phyloP scores from a whole-genome alignment of 2,329 filamentous ascomycete species.

The Penicillium digitatum region DNA sequence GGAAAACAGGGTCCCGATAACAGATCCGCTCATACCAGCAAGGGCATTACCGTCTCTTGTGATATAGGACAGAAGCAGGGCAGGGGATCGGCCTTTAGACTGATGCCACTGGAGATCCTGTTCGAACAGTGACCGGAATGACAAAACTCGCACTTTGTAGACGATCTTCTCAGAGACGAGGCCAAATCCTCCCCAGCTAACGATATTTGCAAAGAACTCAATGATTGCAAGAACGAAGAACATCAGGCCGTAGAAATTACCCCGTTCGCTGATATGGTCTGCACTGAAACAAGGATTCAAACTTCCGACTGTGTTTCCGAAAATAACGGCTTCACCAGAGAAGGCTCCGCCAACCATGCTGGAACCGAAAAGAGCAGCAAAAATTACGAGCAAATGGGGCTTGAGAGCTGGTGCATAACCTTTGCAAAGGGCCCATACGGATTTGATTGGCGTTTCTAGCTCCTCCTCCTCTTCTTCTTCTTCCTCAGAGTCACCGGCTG shows the following conservation, averaged over 20 bases:
- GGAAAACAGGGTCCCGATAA: slow-evolving; percentile 65
- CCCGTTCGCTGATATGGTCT: slow-evolving; percentile 47
- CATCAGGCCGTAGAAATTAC: slow-evolving; percentile 55
- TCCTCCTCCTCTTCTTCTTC: slow-evolving; percentile 31
- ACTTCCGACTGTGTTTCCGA: slow-evolving; percentile 57
- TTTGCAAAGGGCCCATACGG: slow-evolving; percentile 26
- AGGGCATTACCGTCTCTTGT: slow-evolving; percentile 66
- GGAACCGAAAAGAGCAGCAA: slow-evolving; percentile 50
- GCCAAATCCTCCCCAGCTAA: slow-evolving; percentile 57
- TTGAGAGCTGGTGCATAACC: slow-evolving; percentile 28
- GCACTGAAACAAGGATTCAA: slow-evolving; percentile 53
- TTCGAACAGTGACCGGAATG: slow-evolving; percentile 61
- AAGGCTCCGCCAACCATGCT: slow-evolving; percentile 56
- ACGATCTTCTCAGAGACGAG: slow-evolving; percentile 61
- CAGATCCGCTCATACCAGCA: slow-evolving; percentile 65
- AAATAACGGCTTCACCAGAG: slow-evolving; percentile 56
- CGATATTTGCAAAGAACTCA: slow-evolving; percentile 59
- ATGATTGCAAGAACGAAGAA: slow-evolving; percentile 59
- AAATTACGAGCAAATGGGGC: slow-evolving; percentile 45
- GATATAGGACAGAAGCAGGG: slow-evolving; percentile 62
- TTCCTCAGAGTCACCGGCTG: slow-evolving; percentile 15
- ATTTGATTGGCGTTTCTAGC: slow-evolving; percentile 24
- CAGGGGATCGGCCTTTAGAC: slow-evolving; percentile 58
- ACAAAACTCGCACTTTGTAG: slow-evolving; percentile 60
- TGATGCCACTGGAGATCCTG: slow-evolving; percentile 71